phyloP scores from a whole-genome alignment of 331 rosid species.

The Spiraea crenata region DNA sequence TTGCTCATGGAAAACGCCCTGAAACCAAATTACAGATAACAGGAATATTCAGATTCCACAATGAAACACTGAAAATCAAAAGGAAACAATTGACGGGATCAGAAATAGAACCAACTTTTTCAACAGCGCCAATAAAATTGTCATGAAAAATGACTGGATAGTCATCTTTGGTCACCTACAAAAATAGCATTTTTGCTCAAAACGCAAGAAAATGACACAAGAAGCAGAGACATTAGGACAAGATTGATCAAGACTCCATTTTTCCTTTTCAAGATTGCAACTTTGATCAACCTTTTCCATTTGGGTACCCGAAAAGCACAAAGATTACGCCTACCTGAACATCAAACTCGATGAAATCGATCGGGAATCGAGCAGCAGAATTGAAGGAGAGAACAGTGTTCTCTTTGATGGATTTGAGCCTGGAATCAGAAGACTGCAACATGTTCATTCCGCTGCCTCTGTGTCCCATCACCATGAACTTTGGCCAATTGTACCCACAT shows the following conservation, averaged over 20 bases:
- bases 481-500: constrained; percentile 17
- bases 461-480: constrained; percentile 73
- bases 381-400: constrained; percentile 70
- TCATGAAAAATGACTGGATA: constrained; percentile 86
- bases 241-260: not conserved
- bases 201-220: not conserved
- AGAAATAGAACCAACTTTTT: constrained; percentile 43
- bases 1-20: constrained; percentile 62
- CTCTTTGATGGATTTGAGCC: constrained; percentile 61
- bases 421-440: constrained; percentile 54
- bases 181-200: constrained; percentile 30
- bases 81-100: not conserved
- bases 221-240: constrained; percentile 14
- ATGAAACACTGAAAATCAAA: not conserved
- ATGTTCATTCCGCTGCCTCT: constrained; percentile 79
- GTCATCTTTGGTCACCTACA: constrained; percentile 79
- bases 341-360: constrained; percentile 75
- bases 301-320: not conserved
- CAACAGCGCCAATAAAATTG: constrained; percentile 44
- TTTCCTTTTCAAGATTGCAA: not conserved
- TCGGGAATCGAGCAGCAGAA: constrained; percentile 46
- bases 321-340: constrained; percentile 56
- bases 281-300: not conserved
- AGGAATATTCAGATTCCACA: not conserved
- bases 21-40: constrained; percentile 12